Conservation (phyloP, 306 rosid species). For the Cicer judaicum region DNA sequence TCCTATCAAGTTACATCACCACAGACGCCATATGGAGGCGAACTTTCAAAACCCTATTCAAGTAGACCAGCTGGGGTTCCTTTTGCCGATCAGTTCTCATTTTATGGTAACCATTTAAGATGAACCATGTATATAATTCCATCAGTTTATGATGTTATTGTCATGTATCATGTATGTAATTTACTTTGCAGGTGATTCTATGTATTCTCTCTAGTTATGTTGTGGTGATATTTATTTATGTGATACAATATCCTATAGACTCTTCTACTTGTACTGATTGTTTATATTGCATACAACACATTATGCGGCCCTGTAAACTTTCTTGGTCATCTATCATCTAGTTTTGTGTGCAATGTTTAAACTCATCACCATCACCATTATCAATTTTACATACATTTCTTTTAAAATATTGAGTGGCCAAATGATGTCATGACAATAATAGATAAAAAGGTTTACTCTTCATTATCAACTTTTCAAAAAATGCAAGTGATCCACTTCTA, state of each 20-base stretch:
- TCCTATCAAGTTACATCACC: constrained; percentile 49
- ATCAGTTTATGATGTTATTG: constrained; percentile 47
- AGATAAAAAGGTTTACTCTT: neutral
- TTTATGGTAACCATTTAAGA: constrained; percentile 55
- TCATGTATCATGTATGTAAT: constrained; percentile 45
- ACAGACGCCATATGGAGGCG: constrained; percentile 50
- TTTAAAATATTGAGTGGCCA: neutral
- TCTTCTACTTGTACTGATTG: neutral
- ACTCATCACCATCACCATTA: neutral
- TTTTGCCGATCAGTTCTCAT: constrained; percentile 53
- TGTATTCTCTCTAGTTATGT: constrained; percentile 40
- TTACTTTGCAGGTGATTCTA: constrained; percentile 38
- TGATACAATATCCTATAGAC: constrained; percentile 22
- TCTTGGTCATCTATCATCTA: neutral
- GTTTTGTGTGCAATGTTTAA: neutral
- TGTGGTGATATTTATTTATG: constrained; percentile 38
- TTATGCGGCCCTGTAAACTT: neutral
- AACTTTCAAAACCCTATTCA: constrained; percentile 52
- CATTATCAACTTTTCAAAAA: neutral
- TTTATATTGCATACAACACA: neutral
- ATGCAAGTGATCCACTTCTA: neutral
- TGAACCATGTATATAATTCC: constrained; percentile 56
- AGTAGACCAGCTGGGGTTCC: constrained; percentile 52
- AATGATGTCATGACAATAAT: neutral
- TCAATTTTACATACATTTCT: neutral